phyloP scores from a whole-genome alignment of 495 filamentous ascomycete species.

The Xylaria nigripes region DNA sequence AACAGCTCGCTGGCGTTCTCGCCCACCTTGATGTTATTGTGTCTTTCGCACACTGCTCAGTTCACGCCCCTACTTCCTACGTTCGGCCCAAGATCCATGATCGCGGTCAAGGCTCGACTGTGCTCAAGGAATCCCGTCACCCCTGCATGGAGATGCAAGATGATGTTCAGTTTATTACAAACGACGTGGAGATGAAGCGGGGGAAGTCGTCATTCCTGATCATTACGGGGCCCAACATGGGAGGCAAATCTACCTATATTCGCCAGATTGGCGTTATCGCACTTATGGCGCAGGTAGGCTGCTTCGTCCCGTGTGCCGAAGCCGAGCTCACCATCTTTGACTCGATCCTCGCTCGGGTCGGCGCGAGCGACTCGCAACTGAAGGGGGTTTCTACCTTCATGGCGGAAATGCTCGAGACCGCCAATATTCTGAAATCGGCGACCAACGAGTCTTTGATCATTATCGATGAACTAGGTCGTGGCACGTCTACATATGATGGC shows the following conservation, averaged over 20 bases:
- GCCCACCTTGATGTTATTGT: conserved; percentile 97
- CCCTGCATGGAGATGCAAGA: conserved; percentile 99
- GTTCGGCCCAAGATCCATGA: conserved; percentile 87
- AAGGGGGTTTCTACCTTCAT: conserved; percentile 99
- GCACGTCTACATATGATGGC: conserved; percentile 96
- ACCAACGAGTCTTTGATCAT: conserved; percentile 93
- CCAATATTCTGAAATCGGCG: conserved; percentile 95
- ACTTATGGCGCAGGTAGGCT: conserved; percentile 94
- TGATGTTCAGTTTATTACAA: conserved; percentile 96
- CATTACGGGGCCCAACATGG: conserved; percentile 99
- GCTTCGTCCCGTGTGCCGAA: conserved; percentile 87
- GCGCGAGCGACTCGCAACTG: conserved; percentile 89
- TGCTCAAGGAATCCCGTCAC: conserved; percentile 88
- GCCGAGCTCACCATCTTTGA: conserved; percentile 96
- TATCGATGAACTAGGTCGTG: conserved; percentile 96
- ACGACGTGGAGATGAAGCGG: conserved; percentile 80
- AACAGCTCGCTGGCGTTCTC: conserved; percentile 78
- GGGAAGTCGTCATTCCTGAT: conserved; percentile 85
- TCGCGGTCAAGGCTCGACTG: conserved; percentile 80
- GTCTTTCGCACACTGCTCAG: conserved; percentile 85
- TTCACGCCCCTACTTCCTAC: conserved; percentile 88
- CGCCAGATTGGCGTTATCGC: conserved; percentile 96
- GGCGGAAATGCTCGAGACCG: conserved; percentile 99
- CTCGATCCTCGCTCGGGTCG: conserved; percentile 93
- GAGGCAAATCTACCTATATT: conserved; percentile 98